Evolutionary conservation across 2,329 filamentous ascomycete species (phyloP), one percentile per base, ranked within the genome.

Genomic region (Aspergillus floridensis): DNA sequence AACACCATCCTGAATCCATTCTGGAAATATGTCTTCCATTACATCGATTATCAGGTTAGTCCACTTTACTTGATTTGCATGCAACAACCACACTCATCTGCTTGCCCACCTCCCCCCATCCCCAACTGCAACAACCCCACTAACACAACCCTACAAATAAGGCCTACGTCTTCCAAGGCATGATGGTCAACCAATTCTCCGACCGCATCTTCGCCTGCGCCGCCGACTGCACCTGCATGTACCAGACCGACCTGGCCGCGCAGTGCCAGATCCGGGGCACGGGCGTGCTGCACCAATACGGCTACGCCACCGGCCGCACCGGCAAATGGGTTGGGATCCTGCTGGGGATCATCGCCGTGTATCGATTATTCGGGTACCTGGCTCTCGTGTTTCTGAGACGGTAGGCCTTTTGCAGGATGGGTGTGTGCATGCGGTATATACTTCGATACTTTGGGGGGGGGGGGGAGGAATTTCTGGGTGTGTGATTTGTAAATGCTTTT

Each of bases 121-220:
- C 22, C 50, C 11, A 4, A 4, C 16, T 22, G 22, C 14, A 53
- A 53, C 22, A n/a, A 47, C 0, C 22, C 41, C 11, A 24, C 24
- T 22, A 32, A 54, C 19, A 31, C 2, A 7, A 19, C 38, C 22
- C 2, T 3, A 5, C 32, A 16, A 29, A 56, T 35, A 53, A 81
- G 76, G 80, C 82, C 47, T 96, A 93, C 67, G 91, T 96, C 3
- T 96, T 96, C 72, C 86, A 93, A 70, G 91, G 90, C 14, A 95
- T 96, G 91, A 95, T 96, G 90, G 87, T 93, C 56, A 96, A 95
- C 69, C 90, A 96, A 77, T 95, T 96, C 72, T 78, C 79, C 1
- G 65, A 83, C 19, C 80, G 90, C 14, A 82, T 78, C 3, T 96
- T 90, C 72, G 72, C 76, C 3, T 93, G 90, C 70, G 76, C 80